Conservation (phyloP, 108 stramenopile genomes). For the Nitzschia palea region DNA sequence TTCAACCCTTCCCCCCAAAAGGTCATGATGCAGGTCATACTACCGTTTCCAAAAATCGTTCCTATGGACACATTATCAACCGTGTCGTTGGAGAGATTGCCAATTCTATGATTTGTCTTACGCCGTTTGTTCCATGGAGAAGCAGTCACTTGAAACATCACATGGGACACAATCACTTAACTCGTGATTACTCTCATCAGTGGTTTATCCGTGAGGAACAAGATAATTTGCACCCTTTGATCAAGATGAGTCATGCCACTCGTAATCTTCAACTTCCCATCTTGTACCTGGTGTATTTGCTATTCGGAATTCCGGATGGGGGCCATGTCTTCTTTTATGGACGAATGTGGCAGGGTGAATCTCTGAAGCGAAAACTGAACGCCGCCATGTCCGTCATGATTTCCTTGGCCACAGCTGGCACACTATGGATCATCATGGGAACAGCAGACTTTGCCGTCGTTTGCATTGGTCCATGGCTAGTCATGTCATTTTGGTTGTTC, state of each 20-base stretch:
- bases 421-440: conserved; percentile 57
- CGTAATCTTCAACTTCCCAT: conserved; percentile 68
- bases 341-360: conserved; percentile 71
- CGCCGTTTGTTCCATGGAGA: conserved; percentile 71
- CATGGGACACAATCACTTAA: conserved; percentile 64
- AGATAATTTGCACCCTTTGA: conserved; percentile 45
- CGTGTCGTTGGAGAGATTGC: conserved; percentile 65
- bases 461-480: conserved; percentile 70
- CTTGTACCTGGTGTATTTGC: conserved; percentile 65
- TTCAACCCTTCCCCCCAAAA: neutral
- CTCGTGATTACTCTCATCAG: conserved; percentile 69
- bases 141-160: conserved; percentile 58
- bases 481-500: conserved; percentile 88
- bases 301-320: conserved; percentile 69
- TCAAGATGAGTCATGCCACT: conserved; percentile 42
- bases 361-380: conserved; percentile 45
- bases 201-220: conserved; percentile 71
- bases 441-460: conserved; percentile 60
- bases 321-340: conserved; percentile 74
- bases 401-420: conserved; percentile 47
- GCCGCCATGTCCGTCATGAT: conserved; percentile 47
- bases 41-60: conserved; percentile 39
- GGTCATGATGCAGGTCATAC: conserved; percentile 75
- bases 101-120: conserved; percentile 62
- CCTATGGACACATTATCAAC: conserved; percentile 40